Percentiles rank a stretch among this genome's conserved stretches.
Conservation (phyloP, 2,329 filamentous ascomycete species). For the Scedosporium dehoogii region DNA sequence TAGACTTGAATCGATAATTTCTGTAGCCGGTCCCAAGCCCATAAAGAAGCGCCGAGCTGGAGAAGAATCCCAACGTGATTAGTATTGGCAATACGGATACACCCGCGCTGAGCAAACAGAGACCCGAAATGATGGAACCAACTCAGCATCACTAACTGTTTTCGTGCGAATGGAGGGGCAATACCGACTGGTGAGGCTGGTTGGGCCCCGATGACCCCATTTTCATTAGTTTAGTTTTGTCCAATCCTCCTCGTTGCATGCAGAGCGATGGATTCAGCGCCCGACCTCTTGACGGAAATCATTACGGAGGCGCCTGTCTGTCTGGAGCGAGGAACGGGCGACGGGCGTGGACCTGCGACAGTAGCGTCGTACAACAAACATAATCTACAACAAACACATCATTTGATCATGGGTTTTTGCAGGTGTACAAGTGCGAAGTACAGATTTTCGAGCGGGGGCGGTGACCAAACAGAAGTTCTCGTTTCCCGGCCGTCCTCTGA, state of each 20-base stretch:
- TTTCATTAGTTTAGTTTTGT: too few relatives aligned
- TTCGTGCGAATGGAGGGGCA: not conserved
- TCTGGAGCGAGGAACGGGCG: not conserved
- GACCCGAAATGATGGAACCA: not conserved
- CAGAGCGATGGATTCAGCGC: not conserved
- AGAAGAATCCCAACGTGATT: not conserved
- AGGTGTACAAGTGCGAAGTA: too few relatives aligned
- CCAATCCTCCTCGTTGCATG: not conserved
- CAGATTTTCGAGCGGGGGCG: too few relatives aligned
- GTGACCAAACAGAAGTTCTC: too few relatives aligned
- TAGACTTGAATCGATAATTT: too few relatives aligned
- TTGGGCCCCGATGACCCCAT: not conserved
- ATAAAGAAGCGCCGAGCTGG: too few relatives aligned
- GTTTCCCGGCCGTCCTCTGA: too few relatives aligned
- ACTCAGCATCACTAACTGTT: not conserved
- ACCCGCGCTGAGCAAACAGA: not conserved
- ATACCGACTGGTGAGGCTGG: not conserved
- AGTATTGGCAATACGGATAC: not conserved
- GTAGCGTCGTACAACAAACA: too few relatives aligned
- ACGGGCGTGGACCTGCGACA: too few relatives aligned
- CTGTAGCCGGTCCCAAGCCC: too few relatives aligned
- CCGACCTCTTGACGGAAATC: not conserved
- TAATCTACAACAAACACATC: too few relatives aligned
- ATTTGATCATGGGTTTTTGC: too few relatives aligned
- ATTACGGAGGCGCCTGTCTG: not conserved